Percentiles rank a stretch among this genome's conserved stretches.
Conservation (phyloP, 495 filamentous ascomycete genomes). For the Parathielavia appendiculata region DNA sequence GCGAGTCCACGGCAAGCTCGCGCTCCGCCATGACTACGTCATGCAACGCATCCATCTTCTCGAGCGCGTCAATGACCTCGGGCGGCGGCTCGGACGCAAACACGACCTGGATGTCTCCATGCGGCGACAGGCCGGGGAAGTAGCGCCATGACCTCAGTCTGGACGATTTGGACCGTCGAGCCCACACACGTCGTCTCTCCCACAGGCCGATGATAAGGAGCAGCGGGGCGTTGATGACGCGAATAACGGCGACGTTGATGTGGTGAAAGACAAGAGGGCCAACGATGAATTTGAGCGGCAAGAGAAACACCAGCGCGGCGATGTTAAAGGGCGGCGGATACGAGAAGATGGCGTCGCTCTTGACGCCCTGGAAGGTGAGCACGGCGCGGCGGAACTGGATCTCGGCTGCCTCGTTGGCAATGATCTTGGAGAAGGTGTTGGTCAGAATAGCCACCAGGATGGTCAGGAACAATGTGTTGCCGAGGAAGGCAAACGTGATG, state of each 20-base stretch:
- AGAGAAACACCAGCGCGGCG: slow-evolving; percentile 50
- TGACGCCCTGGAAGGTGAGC: slow-evolving; percentile 61
- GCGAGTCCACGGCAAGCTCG: not conserved
- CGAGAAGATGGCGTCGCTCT: slow-evolving; percentile 57
- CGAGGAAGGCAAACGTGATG: slow-evolving; percentile 59
- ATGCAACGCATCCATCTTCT: slow-evolving; percentile 30
- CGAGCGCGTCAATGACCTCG: slow-evolving; percentile 38
- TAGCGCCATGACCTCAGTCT: slow-evolving; percentile 43
- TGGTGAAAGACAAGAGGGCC: slow-evolving; percentile 56
- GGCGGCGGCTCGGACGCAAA: slow-evolving; percentile 57
- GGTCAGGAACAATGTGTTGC: slow-evolving; percentile 65
- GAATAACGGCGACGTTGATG: slow-evolving; percentile 53
- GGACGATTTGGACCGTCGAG: slow-evolving; percentile 21
- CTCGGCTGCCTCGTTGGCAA: slow-evolving; percentile 55
- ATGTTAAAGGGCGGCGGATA: slow-evolving; percentile 63
- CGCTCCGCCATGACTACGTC: slow-evolving; percentile 8
- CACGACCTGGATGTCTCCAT: slow-evolving; percentile 56
- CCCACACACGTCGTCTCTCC: slow-evolving; percentile 44
- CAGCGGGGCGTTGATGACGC: slow-evolving; percentile 52
- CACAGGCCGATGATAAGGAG: slow-evolving; percentile 50
- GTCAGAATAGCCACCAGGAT: slow-evolving; percentile 61
- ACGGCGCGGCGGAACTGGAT: slow-evolving; percentile 60
- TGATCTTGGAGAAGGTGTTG: slow-evolving; percentile 59
- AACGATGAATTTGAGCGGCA: slow-evolving; percentile 54
- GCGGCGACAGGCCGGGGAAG: slow-evolving; percentile 46